phyloP scores from a whole-genome alignment of 2,329 filamentous ascomycete species.

The Dothideomycetidae sp. region DNA sequence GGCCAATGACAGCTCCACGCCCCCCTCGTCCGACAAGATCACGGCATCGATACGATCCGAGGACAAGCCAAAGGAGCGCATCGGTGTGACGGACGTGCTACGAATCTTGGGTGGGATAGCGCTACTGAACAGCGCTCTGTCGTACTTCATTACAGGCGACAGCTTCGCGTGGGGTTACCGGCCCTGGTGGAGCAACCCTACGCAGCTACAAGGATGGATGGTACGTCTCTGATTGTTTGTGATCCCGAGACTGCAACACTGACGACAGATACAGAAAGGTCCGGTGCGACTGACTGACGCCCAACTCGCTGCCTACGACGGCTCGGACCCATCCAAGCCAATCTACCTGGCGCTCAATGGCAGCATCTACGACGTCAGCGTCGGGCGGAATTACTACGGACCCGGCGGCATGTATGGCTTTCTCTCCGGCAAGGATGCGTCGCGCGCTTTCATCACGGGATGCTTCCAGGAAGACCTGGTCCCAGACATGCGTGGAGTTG shows the following conservation, averaged over 20 bases:
- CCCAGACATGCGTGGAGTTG: slow-evolving; percentile 71
- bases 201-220: slow-evolving; percentile 44
- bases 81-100: slow-evolving; percentile 19
- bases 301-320: slow-evolving; percentile 64
- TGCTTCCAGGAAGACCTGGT: slow-evolving; percentile 81
- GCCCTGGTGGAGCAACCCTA: slow-evolving; percentile 46
- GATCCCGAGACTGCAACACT: no score
- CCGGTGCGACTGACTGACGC: slow-evolving; percentile 59
- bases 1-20: background rate
- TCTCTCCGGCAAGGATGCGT: slow-evolving; percentile 77
- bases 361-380: slow-evolving; percentile 71
- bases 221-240: no score
- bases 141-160: slow-evolving; percentile 26
- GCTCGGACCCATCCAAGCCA: slow-evolving; percentile 57
- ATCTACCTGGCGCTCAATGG: slow-evolving; percentile 86
- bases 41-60: slow-evolving; percentile 2
- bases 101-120: slow-evolving; percentile 23
- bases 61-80: slow-evolving; percentile 3
- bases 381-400: slow-evolving; percentile 38
- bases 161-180: slow-evolving; percentile 54
- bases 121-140: slow-evolving; percentile 22
- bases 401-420: slow-evolving; percentile 73
- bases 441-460: slow-evolving; percentile 78
- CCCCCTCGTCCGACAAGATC: background rate
- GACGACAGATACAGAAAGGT: slow-evolving; percentile 26